Conservation (phyloP, 495 filamentous ascomycete genomes). For the Penicillium soppii region DNA sequence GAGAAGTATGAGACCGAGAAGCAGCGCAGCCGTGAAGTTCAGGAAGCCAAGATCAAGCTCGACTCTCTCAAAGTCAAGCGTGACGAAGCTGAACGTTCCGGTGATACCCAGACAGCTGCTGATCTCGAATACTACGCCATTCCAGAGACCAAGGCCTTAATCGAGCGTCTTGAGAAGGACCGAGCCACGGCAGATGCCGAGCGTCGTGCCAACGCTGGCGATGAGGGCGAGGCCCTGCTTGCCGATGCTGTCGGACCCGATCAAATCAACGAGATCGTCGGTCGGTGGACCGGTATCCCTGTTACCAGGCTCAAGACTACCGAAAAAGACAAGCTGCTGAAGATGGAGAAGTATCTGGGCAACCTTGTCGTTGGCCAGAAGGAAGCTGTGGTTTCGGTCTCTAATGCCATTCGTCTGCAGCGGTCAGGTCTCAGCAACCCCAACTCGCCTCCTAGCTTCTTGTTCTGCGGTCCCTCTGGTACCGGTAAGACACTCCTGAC, state of each 20-base stretch:
- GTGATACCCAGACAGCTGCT: slow-evolving; percentile 78
- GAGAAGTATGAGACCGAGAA: slow-evolving; percentile 96
- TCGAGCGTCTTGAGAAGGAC: slow-evolving; percentile 75
- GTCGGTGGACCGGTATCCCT: slow-evolving; percentile 93
- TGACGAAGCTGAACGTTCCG: slow-evolving; percentile 83
- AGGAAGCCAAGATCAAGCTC: slow-evolving; percentile 94
- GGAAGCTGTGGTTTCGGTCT: slow-evolving; percentile 90
- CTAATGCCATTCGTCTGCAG: slow-evolving; percentile 92
- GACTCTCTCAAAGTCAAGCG: slow-evolving; percentile 84
- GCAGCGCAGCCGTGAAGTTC: slow-evolving; percentile 80
- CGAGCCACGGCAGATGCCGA: slow-evolving; percentile 77
- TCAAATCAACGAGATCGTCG: slow-evolving; percentile 98
- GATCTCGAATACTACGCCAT: slow-evolving; percentile 97
- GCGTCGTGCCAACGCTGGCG: slow-evolving; percentile 55
- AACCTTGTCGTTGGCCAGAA: slow-evolving; percentile 89
- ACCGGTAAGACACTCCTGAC: slow-evolving; percentile 97
- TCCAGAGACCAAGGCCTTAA: slow-evolving; percentile 79
- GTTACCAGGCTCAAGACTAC: slow-evolving; percentile 90
- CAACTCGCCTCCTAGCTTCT: slow-evolving; percentile 93
- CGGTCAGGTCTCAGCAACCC: slow-evolving; percentile 91
- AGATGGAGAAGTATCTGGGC: slow-evolving; percentile 85
- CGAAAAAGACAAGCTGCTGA: slow-evolving; percentile 93
- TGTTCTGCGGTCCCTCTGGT: slow-evolving; percentile 97
- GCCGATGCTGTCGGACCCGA: slow-evolving; percentile 94
- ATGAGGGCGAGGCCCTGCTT: slow-evolving; percentile 63